phyloP scores from a whole-genome alignment of 805 yeast genomes.

The Lachancea meyersii region DNA sequence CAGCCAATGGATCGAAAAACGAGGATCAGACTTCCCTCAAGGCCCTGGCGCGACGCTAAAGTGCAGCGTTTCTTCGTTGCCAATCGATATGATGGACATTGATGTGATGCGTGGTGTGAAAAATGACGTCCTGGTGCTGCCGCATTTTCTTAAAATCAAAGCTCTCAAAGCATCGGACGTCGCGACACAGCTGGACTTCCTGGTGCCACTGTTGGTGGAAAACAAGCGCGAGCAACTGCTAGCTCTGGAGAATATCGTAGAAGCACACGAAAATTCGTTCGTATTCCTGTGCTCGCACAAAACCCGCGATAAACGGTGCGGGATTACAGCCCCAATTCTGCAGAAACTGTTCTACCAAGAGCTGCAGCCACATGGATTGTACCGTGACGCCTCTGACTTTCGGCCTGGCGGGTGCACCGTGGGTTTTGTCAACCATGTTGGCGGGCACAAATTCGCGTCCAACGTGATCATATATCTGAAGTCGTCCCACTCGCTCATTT shows the following conservation, averaged over 20 bases:
- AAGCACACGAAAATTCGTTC: conserved; percentile 40
- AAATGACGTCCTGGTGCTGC: conserved; percentile 62
- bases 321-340: conserved; percentile 88
- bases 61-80: conserved; percentile 45
- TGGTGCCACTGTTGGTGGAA: conserved; percentile 39
- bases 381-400: conserved; percentile 70
- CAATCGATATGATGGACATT: conserved; percentile 41
- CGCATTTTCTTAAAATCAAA: conserved; percentile 66
- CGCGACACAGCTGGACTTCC: conserved; percentile 36
- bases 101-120: conserved; percentile 39
- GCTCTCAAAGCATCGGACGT: conserved; percentile 43
- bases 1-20: conserved; percentile 34
- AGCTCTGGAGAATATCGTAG: conserved; percentile 32
- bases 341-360: conserved; percentile 69
- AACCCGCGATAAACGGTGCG: conserved; percentile 90
- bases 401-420: conserved; percentile 72
- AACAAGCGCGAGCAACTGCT: conserved; percentile 13
- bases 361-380: conserved; percentile 62
- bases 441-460: conserved; percentile 94
- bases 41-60: conserved; percentile 23
- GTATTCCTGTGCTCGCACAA: conserved; percentile 82
- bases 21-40: conserved; percentile 30
- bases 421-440: conserved; percentile 75
- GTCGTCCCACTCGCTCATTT: conserved; percentile 46
- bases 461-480: conserved; percentile 72